Conservation (phyloP, 305 asterid species). For the Fraxinus velutina region DNA sequence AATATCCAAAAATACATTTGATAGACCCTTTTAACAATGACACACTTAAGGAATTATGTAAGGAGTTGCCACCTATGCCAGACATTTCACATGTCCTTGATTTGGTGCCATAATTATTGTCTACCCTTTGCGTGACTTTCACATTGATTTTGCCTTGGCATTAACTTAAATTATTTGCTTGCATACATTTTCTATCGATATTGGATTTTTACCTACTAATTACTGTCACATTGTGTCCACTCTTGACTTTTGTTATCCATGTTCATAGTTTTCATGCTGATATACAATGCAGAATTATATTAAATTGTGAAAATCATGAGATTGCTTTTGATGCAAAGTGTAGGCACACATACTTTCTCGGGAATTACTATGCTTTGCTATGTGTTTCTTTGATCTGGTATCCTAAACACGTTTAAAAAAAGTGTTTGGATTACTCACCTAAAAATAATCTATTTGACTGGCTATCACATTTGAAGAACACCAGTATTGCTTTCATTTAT, state of each 20-base stretch:
- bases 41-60: too few species aligned
- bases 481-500: not conserved
- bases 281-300: not conserved
- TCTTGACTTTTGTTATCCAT: not conserved
- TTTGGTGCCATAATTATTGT: too few species aligned
- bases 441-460: too few species aligned
- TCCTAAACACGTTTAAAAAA: too few species aligned
- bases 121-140: too few species aligned
- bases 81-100: too few species aligned
- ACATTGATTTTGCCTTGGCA: too few species aligned
- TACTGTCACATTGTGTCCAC: not conserved
- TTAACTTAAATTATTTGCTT: not conserved
- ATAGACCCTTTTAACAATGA: too few species aligned
- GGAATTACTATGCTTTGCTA: not conserved
- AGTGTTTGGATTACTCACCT: too few species aligned
- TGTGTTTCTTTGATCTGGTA: too few species aligned
- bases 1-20: not conserved
- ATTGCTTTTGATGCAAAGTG: not conserved
- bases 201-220: not conserved
- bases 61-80: too few species aligned
- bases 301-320: not conserved
- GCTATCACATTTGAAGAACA: too few species aligned
- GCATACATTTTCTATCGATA: not conserved
- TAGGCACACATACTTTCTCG: not conserved
- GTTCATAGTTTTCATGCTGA: not conserved